A percentile compares a stretch with the other conserved stretches of the same genome.
These are phyloP conservation scores for Trifolium subterraneum DNA, from an alignment of 306 rosid species.

Conservation along the genomic window DNA sequence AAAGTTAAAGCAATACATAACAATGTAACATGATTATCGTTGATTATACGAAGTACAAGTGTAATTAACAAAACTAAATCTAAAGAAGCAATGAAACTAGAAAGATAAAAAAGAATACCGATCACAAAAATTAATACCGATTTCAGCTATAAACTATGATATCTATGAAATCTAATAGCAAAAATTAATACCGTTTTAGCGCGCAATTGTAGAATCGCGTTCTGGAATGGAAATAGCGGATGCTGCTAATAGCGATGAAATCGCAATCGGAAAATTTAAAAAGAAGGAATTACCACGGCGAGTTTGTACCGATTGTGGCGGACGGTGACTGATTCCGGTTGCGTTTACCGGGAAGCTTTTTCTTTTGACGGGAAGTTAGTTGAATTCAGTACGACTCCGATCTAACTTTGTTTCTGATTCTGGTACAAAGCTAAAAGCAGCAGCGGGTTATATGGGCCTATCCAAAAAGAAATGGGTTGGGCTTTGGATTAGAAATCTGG, in stretches of 20 bases:
- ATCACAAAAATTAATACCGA: neutral
- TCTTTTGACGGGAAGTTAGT: neutral
- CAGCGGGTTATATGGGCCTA: neutral
- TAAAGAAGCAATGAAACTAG: no score
- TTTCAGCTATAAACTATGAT: neutral
- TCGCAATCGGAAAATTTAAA: neutral
- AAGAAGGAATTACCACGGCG: neutral
- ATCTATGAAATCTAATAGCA: neutral
- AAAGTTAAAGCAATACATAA: no score
- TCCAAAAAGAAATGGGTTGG: neutral
- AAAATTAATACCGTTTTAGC: no score
- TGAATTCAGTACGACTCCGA: neutral
- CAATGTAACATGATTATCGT: no score
- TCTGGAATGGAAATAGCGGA: no score
- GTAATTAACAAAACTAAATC: no score
- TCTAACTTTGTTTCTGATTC: neutral
- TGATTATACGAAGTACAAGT: no score
- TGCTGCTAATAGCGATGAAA: neutral
- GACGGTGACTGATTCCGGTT: neutral
- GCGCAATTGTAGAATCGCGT: no score
- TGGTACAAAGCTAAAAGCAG: no score
- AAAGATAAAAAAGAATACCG: neutral
- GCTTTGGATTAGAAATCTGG: no score
- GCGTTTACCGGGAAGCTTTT: no score
- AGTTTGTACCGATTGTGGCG: neutral